Evolutionary conservation across 176 grass and related monocot species (phyloP), one percentile per base, ranked within the genome.

Genomic region (Coix lacrymajobi): DNA sequence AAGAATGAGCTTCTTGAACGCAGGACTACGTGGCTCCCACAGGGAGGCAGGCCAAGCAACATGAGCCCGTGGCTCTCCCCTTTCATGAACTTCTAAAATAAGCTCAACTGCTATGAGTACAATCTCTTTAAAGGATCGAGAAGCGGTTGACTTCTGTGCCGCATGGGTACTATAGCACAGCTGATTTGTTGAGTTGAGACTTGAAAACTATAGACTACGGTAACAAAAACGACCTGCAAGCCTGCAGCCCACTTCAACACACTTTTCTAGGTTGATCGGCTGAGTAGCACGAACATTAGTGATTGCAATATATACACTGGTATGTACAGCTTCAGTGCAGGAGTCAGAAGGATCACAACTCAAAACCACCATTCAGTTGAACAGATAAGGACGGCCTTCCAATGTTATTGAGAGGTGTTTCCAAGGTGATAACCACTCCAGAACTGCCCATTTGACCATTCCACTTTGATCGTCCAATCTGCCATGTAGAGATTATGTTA

Each of bases 381-480:
- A 98, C 85, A 11, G 96, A 98, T 31, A 98, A 84, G 13, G 84
- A 78, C 30, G 93, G 91, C 78, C 89, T 93, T 86, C 91, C 85
- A 58, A 96, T 82, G 80, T 91, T 93, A 75, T 82, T 92, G 45
- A 98, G 82, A 49, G 93, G 93, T 57, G 85, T 91, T 92, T 98
- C 93, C 79, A 90, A 85, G 15, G 91, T 93, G 68, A 98, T 67
- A 62, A 92, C 96, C 48, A 98, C 72, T 69, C 96, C 96, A 12
- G 96, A 90, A 87, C 85, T 98, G 31, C 96, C 96, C 36, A 90
- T 49, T 90, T 95, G 87, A 22, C 96, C 93, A 82, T 96, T 98
- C 96, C 96, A 98, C 88, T 95, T 98, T 0, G 96, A 98, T 87
- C 93, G 88, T 83, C 96, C 96, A 88, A 98, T 81, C 96, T 98